Base-by-base conservation (phyloP, 495 filamentous ascomycete genomes). In the Neurospora sp. region DNA sequence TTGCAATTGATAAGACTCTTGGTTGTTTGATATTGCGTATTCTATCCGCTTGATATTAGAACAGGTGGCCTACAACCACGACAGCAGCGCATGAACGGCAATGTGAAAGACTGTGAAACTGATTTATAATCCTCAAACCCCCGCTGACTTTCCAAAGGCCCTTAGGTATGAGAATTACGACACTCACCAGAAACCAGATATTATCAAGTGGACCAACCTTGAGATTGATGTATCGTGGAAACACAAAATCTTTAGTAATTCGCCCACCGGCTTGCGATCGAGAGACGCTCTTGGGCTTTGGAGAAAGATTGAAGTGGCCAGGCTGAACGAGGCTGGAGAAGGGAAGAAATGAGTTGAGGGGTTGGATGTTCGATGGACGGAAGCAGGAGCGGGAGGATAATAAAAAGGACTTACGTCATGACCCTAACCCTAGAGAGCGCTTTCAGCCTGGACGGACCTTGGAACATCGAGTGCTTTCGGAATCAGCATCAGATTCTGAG, bases 351-450 rank as follows among this genome's bases (percentile, higher is more conserved):
- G 53, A 18, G 27, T 65, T 65, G 53, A 65, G 53, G 53, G 53
- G 53, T 65, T 35, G 20, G 20, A 45, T n/a, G 40, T 22, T 38
- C 3, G 70, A 71, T 31, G 69, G 44, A 71, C 18, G 44, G 70
- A 44, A 42, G 39, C 69, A 71, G 8, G 38, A 35, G 40, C 69
- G 39, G 69, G 39, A 44, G 16, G n/a, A 47, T 14, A 44, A 42
- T 22, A 71, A 71, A 59, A 68, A 68, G 8, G 59, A 20, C 22
- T 59, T 71, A 74, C 73, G 73, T 74, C 75, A 74, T 76, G 70
- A 71, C 75, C 75, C 75, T 76, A 76, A 74, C 73, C 75, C 73
- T 61, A 8, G 31, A 5, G 40, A 41, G 2, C 14, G 6, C 14
- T 16, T 61, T 14, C 53, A 65, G 14, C 27, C 8, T 35, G 3